A percentile compares a stretch with the other conserved stretches of the same genome.
These are phyloP conservation scores for Austroboletus festivus DNA, from an alignment of 768 basidiomycete species.

Conservation along the genomic window DNA sequence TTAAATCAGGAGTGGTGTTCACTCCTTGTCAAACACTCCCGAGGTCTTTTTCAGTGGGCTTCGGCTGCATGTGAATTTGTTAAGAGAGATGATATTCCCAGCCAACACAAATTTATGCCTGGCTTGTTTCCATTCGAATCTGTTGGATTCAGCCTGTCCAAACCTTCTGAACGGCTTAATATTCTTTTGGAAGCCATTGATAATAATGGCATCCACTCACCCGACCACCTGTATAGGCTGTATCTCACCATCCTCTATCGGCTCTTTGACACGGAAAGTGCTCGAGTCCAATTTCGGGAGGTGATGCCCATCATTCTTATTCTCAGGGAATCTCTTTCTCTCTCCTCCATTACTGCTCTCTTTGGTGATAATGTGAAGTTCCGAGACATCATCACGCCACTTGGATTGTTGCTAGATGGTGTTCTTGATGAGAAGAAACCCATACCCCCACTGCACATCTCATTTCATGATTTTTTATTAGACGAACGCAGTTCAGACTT, in stretches of 20 bases:
- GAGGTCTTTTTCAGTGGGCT: conserved; percentile 35
- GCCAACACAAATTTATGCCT: no score
- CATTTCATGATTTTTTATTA: conserved; percentile 34
- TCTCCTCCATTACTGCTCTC: conserved; percentile 11
- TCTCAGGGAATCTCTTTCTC: conserved; percentile 20
- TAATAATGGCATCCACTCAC: conserved; percentile 2
- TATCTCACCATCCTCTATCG: conserved; percentile 13
- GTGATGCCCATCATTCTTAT: conserved; percentile 18
- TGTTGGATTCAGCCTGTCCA: conserved; percentile 5
- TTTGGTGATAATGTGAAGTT: conserved; percentile 8
- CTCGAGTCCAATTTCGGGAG: conserved; percentile 15
- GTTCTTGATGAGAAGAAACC: conserved; percentile 12
- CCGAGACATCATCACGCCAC: conserved; percentile 14
- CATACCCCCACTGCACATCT: conserved; percentile 33
- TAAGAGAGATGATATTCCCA: conserved; percentile 9
- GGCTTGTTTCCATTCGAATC: no score
- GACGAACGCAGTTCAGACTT: conserved; percentile 26
- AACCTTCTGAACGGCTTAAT: conserved; percentile 8
- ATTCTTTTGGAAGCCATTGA: conserved; percentile 7
- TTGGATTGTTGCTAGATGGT: conserved; percentile 26
- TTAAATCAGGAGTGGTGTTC: conserved; percentile 21
- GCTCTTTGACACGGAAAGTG: conserved; percentile 7
- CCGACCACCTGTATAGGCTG: conserved; percentile 20
- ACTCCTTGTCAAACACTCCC: conserved; percentile 21
- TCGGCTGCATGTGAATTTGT: conserved; percentile 29